Base-by-base conservation (phyloP, 2,329 filamentous ascomycete genomes). In the Penicillium verrucosum region DNA sequence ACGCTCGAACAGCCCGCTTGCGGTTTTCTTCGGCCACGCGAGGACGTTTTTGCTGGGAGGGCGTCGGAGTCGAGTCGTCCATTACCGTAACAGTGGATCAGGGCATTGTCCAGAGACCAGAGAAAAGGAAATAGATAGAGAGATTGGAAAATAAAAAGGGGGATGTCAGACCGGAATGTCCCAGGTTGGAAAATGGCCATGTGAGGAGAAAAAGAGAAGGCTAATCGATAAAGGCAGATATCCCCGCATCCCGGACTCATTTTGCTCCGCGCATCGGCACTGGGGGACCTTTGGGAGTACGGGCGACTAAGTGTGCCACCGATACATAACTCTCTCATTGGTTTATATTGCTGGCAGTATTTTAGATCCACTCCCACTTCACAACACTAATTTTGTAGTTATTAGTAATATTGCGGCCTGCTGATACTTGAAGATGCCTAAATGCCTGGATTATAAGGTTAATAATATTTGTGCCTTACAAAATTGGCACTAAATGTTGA, bases 11-110 rank as follows among this genome's bases (percentile, higher is more conserved):
- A 45, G 73, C 73, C 61, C 73, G 65, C 60, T 75, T 75, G 61
- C 73, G 72, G 61, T 75, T 74, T 59, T 75, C 73, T 59, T 75
- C 73, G 27, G 73, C 70, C 55, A 75, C 72, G 41, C 73, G 73
- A 57, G 73, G 73, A 64, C 73, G 72, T 60, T 75, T 75, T 56
- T 68, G 68, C 58, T 68, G 67, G 29, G 54, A 34, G 32, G 64
- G 65, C 56, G 65, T 63, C 48, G 68, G 62, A 25, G 62, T 67
- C 50, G 67, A 61, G 60, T 65, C 64, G 47, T 73, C 69, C 71
- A 73, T 73, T 48, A 51, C 65, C 55, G 61, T 57, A 49, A 69
- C 65, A 70, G 62, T 62, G 64, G 53, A 61, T 38, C 60, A 56
- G 60, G 53, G 58, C 68, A 71, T 71, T 54, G 61, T 63, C 62